Evolutionary conservation across 1,139 yeast species (phyloP).

Genomic region (Candida sp.): DNA sequence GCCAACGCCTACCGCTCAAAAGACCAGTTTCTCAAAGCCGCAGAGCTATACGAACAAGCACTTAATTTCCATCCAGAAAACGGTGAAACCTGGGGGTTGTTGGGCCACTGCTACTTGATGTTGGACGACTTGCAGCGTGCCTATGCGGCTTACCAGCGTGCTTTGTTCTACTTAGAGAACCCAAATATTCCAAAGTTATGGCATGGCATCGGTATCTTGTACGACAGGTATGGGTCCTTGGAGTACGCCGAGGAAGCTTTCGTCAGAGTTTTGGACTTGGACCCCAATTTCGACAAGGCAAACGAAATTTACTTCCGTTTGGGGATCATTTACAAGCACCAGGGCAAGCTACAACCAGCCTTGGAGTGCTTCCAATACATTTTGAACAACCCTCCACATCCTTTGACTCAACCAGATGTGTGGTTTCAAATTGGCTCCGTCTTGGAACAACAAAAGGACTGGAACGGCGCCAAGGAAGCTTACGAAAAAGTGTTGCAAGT

Average conservation of each 20-base stretch:
- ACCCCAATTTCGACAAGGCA: constrained; percentile 95
- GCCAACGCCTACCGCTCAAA: constrained; percentile 90
- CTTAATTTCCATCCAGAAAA: constrained; percentile 81
- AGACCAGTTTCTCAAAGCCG: constrained; percentile 92
- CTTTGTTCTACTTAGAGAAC: constrained; percentile 86
- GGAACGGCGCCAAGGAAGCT: constrained; percentile 91
- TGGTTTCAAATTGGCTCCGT: constrained; percentile 99
- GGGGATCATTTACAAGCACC: constrained; percentile 98
- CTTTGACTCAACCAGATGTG: constrained; percentile 94
- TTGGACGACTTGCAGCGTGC: constrained; percentile 95
- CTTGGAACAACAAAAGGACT: constrained; percentile 92
- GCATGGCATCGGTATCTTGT: constrained; percentile 98
- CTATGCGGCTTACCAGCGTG: constrained; percentile 96
- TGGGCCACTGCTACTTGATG: constrained; percentile 98
- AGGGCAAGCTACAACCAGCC: constrained; percentile 84
- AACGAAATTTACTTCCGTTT: constrained; percentile 95
- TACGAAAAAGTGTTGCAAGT: constrained; percentile 91
- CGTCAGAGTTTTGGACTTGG: constrained; percentile 93
- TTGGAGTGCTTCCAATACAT: constrained; percentile 95
- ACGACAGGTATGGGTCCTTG: constrained; percentile 93
- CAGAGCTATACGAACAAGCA: constrained; percentile 91
- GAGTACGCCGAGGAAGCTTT: constrained; percentile 99
- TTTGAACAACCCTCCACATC: constrained; percentile 90
- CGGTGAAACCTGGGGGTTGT: constrained; percentile 97
- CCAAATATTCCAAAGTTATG: constrained; percentile 97